Percentiles rank a stretch among this genome's conserved stretches.
Conservation (phyloP, 306 rosid species). For the Oemleria cerasiformis region DNA sequence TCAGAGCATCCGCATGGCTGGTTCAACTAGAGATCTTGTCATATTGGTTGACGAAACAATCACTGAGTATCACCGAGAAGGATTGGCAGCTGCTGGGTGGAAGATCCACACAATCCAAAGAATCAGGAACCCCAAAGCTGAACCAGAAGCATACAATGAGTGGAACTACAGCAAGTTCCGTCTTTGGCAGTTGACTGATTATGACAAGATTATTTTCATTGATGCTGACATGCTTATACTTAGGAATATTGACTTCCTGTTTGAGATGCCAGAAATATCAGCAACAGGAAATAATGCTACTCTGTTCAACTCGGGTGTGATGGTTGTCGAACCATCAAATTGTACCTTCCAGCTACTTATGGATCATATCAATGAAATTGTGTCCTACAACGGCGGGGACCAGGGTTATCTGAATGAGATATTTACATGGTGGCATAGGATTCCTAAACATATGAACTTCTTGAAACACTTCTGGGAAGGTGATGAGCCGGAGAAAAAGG, state of each 20-base stretch:
- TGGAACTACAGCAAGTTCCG: constrained; percentile 99
- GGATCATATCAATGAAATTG: constrained; percentile 79
- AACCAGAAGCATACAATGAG: constrained; percentile 90
- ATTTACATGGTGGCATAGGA: constrained; percentile 97
- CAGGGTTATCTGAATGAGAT: constrained; percentile 89
- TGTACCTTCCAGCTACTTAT: constrained; percentile 82
- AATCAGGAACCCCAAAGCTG: constrained; percentile 94
- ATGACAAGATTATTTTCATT: constrained; percentile 91
- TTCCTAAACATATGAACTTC: constrained; percentile 95
- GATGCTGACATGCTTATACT: constrained; percentile 87
- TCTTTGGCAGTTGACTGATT: constrained; percentile 87
- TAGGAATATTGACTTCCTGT: constrained; percentile 78
- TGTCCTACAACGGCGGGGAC: constrained; percentile 95
- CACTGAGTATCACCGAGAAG: constrained; percentile 74
- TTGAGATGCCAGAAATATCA: constrained; percentile 83
- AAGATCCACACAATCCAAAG: constrained; percentile 74
- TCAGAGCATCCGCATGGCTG: constrained; percentile 85
- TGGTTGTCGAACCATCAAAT: constrained; percentile 94
- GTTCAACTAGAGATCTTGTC: constrained; percentile 84
- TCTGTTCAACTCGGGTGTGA: constrained; percentile 95
- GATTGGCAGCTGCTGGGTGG: constrained; percentile 97
- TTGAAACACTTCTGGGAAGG: constrained; percentile 94
- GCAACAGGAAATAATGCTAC: constrained; percentile 91
- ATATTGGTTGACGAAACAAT: constrained; percentile 89
- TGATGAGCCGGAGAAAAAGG: constrained; percentile 72